A percentile compares a stretch with the other conserved stretches of the same genome.
Evolutionary conservation across 108 stramenopile genomes (phyloP).

Genomic region (Nannochloropsis salina): DNA sequence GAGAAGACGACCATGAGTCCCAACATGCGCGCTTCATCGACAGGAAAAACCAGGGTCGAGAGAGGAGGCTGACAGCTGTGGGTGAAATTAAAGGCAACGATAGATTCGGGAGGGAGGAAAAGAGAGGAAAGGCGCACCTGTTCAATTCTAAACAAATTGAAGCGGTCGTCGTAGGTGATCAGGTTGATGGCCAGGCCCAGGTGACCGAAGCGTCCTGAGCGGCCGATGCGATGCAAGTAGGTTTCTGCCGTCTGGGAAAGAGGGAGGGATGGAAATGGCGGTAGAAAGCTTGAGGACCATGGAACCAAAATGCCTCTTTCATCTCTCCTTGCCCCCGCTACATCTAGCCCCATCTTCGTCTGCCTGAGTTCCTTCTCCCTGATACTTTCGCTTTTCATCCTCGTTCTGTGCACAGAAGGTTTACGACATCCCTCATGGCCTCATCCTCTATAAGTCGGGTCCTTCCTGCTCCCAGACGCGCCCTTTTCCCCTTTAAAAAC

Average conservation of each 20-base stretch:
- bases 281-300: conserved; percentile 59
- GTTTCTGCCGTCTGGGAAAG: conserved; percentile 97
- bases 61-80: background rate
- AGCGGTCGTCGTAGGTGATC: conserved; percentile 87
- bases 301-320: too few relatives aligned
- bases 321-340: too few relatives aligned
- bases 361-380: too few relatives aligned
- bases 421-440: too few relatives aligned
- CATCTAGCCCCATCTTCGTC: too few relatives aligned
- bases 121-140: background rate
- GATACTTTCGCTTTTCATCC: too few relatives aligned
- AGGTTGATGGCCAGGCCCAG: conserved; percentile 95
- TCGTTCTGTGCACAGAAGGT: too few relatives aligned
- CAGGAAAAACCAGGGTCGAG: background rate
- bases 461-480: too few relatives aligned
- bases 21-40: background rate
- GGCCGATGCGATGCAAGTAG: conserved; percentile 96
- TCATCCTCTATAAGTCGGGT: too few relatives aligned
- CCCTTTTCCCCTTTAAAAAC: too few relatives aligned
- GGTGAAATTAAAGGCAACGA: background rate
- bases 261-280: conserved; percentile 63
- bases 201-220: conserved; percentile 96
- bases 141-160: conserved; percentile 73
- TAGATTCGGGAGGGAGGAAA: too few relatives aligned
- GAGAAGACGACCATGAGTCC: background rate